Base-by-base conservation (phyloP, 2,329 filamentous ascomycete genomes). In the Verticillium zaregamsianum region DNA sequence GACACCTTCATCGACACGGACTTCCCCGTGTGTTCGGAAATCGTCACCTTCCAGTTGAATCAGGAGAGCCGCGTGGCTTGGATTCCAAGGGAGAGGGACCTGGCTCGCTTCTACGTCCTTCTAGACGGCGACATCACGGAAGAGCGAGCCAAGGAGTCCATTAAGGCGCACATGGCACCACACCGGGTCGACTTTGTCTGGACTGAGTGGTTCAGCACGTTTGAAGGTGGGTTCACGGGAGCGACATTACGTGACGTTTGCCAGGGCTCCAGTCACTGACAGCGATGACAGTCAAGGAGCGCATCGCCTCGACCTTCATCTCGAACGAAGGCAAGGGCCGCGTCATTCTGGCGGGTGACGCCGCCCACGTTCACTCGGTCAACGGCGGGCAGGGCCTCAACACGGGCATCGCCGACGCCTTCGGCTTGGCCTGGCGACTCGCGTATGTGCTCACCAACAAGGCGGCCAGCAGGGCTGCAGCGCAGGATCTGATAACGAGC, bases 141-240 rank as follows among this genome's bases (percentile, higher is more conserved):
- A 55, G 68, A 73, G 8, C 72, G 70, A 12, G 75, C 78, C 0
- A 70, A 81, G 39, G 70, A 72, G 4, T 80, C 78, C 1, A 79
- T 82, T 58, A 71, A 73, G 35, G 67, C 75, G 39, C 79, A 82
- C 63, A 71, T 82, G 66, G 74, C 75, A 0, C 80, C 80, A 0
- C 72, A 81, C 59, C 67, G 65, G 4, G 70, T 81, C 3, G 74
- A 79, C 0, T 82, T 82, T 45, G 70, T 68, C 2, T 72, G 72
- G 59, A 78, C 77, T 0, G 80, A 82, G 57, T 82, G 80, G 80
- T 82, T 80, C 66, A 81, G 79, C 64, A 80, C 78, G 5, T 82
- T 81, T 57, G 76, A 79, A 35, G 77, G 79, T 78, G 68, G 62
- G 74, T 62, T 12, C 5, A 20, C 15, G 35, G 1, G 8, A 45